These are phyloP conservation scores for Epichloe coenophiala DNA, from an alignment of 2,329 filamentous ascomycete species.

Conservation along the genomic window DNA sequence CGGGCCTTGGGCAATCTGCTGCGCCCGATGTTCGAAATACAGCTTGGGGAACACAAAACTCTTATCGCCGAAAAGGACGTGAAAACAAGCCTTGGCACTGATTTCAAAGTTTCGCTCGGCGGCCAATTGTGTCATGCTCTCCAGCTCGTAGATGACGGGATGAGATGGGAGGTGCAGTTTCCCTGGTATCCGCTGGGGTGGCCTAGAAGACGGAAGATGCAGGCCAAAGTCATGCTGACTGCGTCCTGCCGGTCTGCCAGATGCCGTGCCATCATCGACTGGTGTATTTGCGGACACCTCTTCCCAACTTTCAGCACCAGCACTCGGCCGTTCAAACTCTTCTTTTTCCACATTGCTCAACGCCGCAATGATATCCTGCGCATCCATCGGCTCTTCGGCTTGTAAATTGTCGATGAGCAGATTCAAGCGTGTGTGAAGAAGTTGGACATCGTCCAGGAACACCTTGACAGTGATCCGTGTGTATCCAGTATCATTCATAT, in stretches of 20 bases:
- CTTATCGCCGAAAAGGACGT: slow-evolving; percentile 92
- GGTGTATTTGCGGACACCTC: slow-evolving; percentile 52
- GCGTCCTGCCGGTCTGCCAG: slow-evolving; percentile 22
- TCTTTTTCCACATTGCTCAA: slow-evolving; percentile 63
- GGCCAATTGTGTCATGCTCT: slow-evolving; percentile 62
- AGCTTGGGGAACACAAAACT: slow-evolving; percentile 87
- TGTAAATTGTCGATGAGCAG: slow-evolving; percentile 71
- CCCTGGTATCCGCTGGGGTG: slow-evolving; percentile 29
- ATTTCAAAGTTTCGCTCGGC: slow-evolving; percentile 78
- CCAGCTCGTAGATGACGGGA: slow-evolving; percentile 71
- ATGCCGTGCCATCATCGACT: slow-evolving; percentile 39
- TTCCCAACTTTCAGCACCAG: slow-evolving; percentile 83
- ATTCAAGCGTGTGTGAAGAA: slow-evolving; percentile 75
- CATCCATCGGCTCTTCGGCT: slow-evolving; percentile 51
- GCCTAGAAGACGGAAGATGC: slow-evolving; percentile 20
- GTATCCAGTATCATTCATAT: slow-evolving; percentile 47
- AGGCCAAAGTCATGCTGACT: slow-evolving; percentile 21
- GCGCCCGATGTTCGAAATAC: slow-evolving; percentile 69
- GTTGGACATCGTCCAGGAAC: slow-evolving; percentile 74
- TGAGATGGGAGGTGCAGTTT: slow-evolving; percentile 75
- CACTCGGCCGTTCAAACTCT: slow-evolving; percentile 43
- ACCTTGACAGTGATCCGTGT: slow-evolving; percentile 78
- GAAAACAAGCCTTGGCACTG: slow-evolving; percentile 87
- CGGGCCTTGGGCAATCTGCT: slow-evolving; percentile 71
- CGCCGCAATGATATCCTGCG: slow-evolving; percentile 57